Evolutionary conservation across 2,329 filamentous ascomycete genomes (phyloP).

Genomic region (Mariannaea elegans): DNA sequence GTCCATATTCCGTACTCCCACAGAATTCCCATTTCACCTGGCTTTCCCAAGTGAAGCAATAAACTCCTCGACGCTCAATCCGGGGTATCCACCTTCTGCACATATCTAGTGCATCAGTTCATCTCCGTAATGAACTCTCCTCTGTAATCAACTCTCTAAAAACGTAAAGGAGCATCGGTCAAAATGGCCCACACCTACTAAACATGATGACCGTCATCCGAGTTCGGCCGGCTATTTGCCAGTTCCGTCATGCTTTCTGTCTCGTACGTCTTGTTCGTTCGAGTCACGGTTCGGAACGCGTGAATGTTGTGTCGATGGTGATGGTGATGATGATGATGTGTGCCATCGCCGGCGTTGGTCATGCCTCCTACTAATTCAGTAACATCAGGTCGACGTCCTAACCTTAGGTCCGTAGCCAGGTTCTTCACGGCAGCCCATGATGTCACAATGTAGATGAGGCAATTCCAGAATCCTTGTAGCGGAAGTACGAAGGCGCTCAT

Average conservation of each 20-base stretch:
- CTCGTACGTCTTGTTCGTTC: conserved; percentile 50
- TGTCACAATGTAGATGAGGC: conserved; percentile 77
- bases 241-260: conserved; percentile 63
- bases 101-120: no score
- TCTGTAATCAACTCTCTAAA: not conserved
- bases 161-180: not conserved
- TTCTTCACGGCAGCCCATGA: conserved; percentile 71
- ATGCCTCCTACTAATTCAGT: conserved; percentile 46
- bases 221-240: conserved; percentile 49
- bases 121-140: no score
- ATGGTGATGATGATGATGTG: conserved; percentile 13
- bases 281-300: conserved; percentile 45
- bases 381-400: conserved; percentile 41
- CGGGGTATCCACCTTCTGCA: conserved; percentile 31
- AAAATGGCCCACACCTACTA: not conserved
- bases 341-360: conserved; percentile 22
- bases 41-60: not conserved
- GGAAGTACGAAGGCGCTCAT: conserved; percentile 79
- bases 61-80: conserved; percentile 15
- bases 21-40: no score
- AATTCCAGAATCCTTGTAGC: conserved; percentile 87
- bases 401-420: conserved; percentile 51
- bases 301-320: conserved; percentile 34
- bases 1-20: no score
- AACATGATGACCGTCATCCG: conserved; percentile 42